Base-by-base conservation (phyloP, 2,329 filamentous ascomycete species). In the Graphiopsis chlorocephala region DNA sequence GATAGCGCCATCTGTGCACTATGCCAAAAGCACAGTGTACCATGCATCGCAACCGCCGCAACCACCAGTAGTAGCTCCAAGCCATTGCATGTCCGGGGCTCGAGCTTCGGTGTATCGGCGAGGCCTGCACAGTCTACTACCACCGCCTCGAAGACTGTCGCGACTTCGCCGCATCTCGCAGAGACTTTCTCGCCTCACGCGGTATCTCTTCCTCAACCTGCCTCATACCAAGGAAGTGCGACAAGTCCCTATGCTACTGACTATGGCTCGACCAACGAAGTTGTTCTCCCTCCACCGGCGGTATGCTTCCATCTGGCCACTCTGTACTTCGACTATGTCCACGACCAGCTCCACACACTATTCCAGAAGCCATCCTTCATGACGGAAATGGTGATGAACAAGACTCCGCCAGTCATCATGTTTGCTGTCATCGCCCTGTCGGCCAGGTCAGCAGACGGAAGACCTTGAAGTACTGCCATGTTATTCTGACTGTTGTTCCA, bases 331-430 rank as follows among this genome's bases (percentile, higher is more conserved):
- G 60, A 62, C 33, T 62, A 62, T 42, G 61, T 63, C 12, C 61
- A 63, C 45, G 61, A 63, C 15, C 52, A 63, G 55, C 61, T 57
- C 6, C 61, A 63, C 25, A 58, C 61, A 4, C 38, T 63, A 15
- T 63, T 63, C 17, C 61, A 63, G 28, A 63, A 58, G 42, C 61
- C 61, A n/a, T 31, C 61, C 1, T 63, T 63, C 45, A 58, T 57
- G 61, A 53, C 53, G 8, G 55, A 58, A 6, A 58, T 63, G 61
- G 38, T 57, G 35, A 63, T 57, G 52, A 48, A 58, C 15, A 47
- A 57, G 28, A 35, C 26, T 12, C 61, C 61, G 15, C 61, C 52
- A 4, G 61, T 63, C 52, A 57, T 63, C n/a, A 57, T 63, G 55
- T 63, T 38, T 25, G 61, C 61, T 11, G 61, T 63, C 6, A 29